Conservation (phyloP, 2,329 filamentous ascomycete species). For the Curvularia sp. region DNA sequence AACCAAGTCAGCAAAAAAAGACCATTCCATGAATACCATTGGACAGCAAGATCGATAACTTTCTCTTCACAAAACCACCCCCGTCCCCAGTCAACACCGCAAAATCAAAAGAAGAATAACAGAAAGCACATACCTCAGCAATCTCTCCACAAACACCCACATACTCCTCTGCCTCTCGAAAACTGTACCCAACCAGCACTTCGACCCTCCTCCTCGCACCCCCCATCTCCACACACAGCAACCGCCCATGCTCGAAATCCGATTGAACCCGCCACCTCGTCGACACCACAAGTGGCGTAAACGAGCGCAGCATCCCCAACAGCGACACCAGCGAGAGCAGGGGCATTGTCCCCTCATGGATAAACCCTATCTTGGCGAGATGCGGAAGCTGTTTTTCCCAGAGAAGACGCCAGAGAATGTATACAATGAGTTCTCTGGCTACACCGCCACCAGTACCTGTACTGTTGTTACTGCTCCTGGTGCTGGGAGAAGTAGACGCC, state of each 20-base stretch:
- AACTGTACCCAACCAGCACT: constrained; percentile 16
- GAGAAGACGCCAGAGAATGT: constrained; percentile 25
- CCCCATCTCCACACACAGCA: constrained; percentile 15
- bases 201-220: constrained; percentile 8
- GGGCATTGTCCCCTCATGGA: constrained; percentile 21
- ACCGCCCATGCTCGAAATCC: constrained; percentile 18
- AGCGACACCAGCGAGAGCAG: constrained; percentile 10
- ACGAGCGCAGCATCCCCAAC: constrained; percentile 11
- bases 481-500: background rate
- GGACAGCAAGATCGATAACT: background rate
- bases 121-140: constrained; percentile 9
- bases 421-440: constrained; percentile 14
- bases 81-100: no score
- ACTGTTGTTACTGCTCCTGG: no score
- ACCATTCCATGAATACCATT: background rate
- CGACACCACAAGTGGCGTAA: constrained; percentile 7
- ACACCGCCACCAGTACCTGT: background rate
- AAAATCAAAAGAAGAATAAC: background rate
- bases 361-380: constrained; percentile 23
- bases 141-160: constrained; percentile 14
- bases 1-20: background rate
- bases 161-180: constrained; percentile 15
- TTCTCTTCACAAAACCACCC: background rate
- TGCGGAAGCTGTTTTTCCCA: constrained; percentile 15
- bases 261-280: constrained; percentile 12